These are phyloP conservation scores for Leonotis leonurus DNA, from an alignment of 257 asterid species.

Conservation along the genomic window DNA sequence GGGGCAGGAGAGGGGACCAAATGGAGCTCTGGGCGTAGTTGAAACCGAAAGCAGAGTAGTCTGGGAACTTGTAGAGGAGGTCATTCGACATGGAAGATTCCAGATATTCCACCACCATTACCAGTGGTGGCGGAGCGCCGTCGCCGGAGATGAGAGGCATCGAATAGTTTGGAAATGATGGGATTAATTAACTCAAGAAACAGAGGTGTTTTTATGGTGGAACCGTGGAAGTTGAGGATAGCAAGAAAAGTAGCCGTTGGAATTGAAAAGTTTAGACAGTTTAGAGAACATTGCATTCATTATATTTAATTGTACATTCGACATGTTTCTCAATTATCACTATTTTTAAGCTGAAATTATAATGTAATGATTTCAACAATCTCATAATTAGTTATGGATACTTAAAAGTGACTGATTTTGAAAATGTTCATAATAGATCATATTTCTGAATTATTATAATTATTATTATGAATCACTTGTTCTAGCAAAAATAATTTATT, in stretches of 20 bases:
- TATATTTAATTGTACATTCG: not conserved
- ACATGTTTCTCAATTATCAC: not conserved
- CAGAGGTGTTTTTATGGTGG: not conserved
- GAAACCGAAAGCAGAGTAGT: slow-evolving; percentile 77
- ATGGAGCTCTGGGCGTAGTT: slow-evolving; percentile 88
- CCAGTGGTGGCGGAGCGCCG: slow-evolving; percentile 16
- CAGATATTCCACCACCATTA: slow-evolving; percentile 68
- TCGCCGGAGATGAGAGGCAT: slow-evolving; percentile 23
- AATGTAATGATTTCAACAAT: not conserved
- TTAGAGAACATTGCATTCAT: not conserved
- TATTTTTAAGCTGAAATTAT: not conserved
- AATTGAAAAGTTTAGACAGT: not conserved
- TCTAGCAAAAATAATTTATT: no score
- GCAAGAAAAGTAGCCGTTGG: slow-evolving; percentile 40
- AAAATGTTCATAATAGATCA: no score
- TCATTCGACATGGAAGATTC: slow-evolving; percentile 66
- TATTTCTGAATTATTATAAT: no score
- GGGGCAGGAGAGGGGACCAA: slow-evolving; percentile 83
- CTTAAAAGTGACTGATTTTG: no score
- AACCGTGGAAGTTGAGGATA: slow-evolving; percentile 4
- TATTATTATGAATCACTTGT: no score
- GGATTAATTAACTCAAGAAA: not conserved
- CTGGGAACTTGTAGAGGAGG: slow-evolving; percentile 75
- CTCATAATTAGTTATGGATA: no score
- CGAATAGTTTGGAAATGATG: not conserved